A percentile compares a stretch with the other conserved stretches of the same genome.
Conservation (phyloP, 257 asterid genomes). For the Rauvolfia tetraphylla region DNA sequence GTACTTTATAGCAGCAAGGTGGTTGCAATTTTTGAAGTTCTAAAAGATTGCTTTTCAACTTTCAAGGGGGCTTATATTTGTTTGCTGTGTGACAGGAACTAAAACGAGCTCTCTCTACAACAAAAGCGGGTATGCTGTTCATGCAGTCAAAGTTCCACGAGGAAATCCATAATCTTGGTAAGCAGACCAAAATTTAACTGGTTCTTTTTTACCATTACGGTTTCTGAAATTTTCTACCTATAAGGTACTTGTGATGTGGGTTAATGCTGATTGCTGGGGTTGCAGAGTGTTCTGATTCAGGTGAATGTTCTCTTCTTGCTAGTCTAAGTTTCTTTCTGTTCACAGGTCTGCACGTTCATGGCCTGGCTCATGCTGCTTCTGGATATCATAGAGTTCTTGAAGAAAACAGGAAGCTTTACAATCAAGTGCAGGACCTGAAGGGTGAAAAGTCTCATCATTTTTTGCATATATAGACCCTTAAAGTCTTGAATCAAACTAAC, state of each 20-base stretch:
- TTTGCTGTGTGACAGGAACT: conserved; percentile 45
- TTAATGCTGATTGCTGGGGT: not conserved
- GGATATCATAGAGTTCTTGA: conserved; percentile 93
- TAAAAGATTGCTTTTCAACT: not conserved
- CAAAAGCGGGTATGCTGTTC: conserved; percentile 87
- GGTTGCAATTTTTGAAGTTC: not conserved
- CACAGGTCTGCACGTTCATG: conserved; percentile 70
- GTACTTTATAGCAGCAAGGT: conserved; percentile 18
- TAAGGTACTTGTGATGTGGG: conserved; percentile 2
- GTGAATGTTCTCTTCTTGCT: not conserved
- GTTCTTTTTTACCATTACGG: conserved; percentile 8
- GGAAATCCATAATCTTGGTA: conserved; percentile 78
- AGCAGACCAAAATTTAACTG: conserved; percentile 13
- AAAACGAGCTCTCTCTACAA: conserved; percentile 69
- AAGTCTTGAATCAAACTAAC: conserved; percentile 13
- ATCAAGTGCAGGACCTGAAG: conserved; percentile 97
- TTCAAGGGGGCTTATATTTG: conserved; percentile 3
- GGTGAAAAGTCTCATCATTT: conserved; percentile 41
- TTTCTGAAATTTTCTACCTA: not conserved
- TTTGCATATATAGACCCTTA: not conserved
- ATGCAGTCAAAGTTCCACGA: conserved; percentile 90
- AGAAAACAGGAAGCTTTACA: conserved; percentile 93
- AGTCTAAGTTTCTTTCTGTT: conserved; percentile 15
- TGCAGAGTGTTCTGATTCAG: not conserved
- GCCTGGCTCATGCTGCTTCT: conserved; percentile 95